Evolutionary conservation across 1,284 basidiomycete genomes (phyloP), one percentile per base, ranked within the genome.

Genomic region (Sanghuangporus baumii): DNA sequence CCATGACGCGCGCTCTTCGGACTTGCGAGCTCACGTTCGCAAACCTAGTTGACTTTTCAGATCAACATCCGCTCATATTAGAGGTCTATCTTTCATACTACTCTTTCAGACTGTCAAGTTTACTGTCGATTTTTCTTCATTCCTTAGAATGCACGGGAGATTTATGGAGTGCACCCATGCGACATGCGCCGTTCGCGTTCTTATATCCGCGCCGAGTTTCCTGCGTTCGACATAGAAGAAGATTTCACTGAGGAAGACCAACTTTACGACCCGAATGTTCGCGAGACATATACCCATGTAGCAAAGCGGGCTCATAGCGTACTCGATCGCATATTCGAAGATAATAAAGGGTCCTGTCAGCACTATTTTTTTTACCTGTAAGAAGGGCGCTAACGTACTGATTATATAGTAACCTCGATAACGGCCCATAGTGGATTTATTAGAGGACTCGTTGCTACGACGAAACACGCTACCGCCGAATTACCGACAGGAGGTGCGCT

Each of bases 191-290:
- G 76, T 12, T 76, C 81, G 0, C 76, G 79, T 60, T 78, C 84
- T 0, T 79, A 81, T 57, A 86, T 95, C 59, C 66, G 72, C 0
- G 66, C 71, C 0, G 71, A 78, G 1, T 94, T 89, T 68, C 88
- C 90, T 0, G 70, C 74, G 5, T 88, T 89, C 69, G 66, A 58
- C 1, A 84, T 94, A 62, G 91, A 94, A 69, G 71, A 76, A 0
- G 82, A 79, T 0, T 87, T 96, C 65, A 75, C 82, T 0, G 93
- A 96, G 70, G 77, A 85, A 23, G 93, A 95, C 71, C 73, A 80
- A 26, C 74, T 91, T 0, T 94, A 90, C 89, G 77, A 75, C 12
- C 67, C 82, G 0, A 81, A 87, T 60, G 77, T 82, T 56, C 80
- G 92, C 38, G 93, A 96, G 71, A 81, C 81, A 0, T 74, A 81